These are phyloP conservation scores for Syzygium oleosum DNA, from an alignment of 345 rosid genomes.

Conservation along the genomic window DNA sequence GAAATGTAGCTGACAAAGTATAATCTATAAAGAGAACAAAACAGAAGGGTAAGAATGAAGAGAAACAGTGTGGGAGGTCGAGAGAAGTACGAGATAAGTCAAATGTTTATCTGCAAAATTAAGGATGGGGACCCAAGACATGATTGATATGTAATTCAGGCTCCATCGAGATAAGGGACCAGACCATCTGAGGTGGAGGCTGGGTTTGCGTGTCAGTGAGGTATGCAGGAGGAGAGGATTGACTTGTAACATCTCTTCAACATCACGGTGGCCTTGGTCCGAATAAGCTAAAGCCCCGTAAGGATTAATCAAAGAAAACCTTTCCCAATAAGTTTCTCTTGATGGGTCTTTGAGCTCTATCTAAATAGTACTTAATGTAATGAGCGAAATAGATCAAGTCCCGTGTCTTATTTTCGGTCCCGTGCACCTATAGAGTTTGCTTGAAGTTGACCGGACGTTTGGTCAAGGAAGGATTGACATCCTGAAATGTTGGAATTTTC, in stretches of 20 bases:
- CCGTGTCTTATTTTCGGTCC: neutral
- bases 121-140: neutral
- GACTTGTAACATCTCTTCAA: neutral
- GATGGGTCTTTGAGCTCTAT: neutral
- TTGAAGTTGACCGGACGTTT: rapidly evolving
- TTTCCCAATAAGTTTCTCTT: neutral
- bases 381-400: neutral
- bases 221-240: neutral
- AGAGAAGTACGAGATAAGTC: neutral
- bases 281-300: neutral
- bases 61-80: neutral
- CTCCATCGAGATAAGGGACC: neutral
- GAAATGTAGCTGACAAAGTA: neutral
- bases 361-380: neutral
- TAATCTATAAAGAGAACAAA: neutral
- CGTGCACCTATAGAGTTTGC: rapidly evolving
- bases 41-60: neutral
- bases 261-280: neutral
- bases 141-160: neutral
- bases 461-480: rapidly evolving
- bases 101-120: neutral
- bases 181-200: neutral
- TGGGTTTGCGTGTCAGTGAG: neutral
- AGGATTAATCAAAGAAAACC: neutral
- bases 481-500: neutral